Conservation (phyloP, 345 rosid genomes). For the Lumnitzera littorea region DNA sequence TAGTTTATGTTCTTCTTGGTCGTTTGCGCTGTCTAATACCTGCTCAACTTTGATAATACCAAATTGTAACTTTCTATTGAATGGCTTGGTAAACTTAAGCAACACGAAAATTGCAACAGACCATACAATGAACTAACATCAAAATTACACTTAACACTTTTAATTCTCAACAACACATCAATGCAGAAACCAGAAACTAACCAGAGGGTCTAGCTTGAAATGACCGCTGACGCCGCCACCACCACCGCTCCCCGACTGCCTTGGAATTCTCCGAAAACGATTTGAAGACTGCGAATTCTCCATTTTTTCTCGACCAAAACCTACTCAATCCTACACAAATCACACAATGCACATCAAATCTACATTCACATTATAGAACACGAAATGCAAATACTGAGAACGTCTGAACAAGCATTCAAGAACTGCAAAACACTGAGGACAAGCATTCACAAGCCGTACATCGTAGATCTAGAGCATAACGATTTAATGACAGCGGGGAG, state of each 20-base stretch:
- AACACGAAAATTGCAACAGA: not conserved
- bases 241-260: constrained; percentile 23
- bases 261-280: constrained; percentile 54
- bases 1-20: too few relatives aligned
- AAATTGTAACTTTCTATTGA: too few relatives aligned
- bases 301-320: constrained; percentile 5
- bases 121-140: too few relatives aligned
- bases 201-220: constrained; percentile 56
- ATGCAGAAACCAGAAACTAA: constrained; percentile 11
- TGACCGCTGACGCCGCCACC: constrained; percentile 16
- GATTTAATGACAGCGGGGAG: not conserved
- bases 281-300: constrained; percentile 16
- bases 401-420: not conserved
- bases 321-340: constrained; percentile 2
- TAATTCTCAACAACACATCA: not conserved
- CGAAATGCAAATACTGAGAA: constrained; percentile 7
- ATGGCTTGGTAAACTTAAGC: too few relatives aligned
- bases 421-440: too few relatives aligned
- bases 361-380: not conserved
- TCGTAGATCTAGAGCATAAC: constrained; percentile 11
- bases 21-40: too few relatives aligned
- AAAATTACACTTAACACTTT: not conserved
- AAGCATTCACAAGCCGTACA: not conserved
- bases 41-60: too few relatives aligned
- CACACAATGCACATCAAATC: constrained; percentile 1